Base-by-base conservation (phyloP, 1,284 basidiomycete species). In the Wolfiporia cocos region DNA sequence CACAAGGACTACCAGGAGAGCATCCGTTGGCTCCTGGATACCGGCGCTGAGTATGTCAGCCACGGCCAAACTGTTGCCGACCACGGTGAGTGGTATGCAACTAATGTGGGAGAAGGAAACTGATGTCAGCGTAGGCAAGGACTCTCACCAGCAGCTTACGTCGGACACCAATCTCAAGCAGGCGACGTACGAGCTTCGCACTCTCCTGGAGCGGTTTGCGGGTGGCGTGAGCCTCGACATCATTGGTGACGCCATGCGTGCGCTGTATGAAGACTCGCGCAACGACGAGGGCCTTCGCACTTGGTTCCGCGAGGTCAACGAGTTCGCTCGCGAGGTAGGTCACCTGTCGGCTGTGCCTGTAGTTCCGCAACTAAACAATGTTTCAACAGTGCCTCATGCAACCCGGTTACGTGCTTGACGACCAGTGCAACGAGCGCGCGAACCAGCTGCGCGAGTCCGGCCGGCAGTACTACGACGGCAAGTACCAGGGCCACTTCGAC, bases 171-270 rank as follows among this genome's bases (percentile, higher is more conserved):
- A 68, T 12, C 67, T 92, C 50, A 68, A 74, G 40, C 62, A 69
- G 11, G 73, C 86, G 3, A 69, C 75, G 24, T 49, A 59, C 34
- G 81, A 92, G 58, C 74, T 95, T 32, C 78, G 88, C 43, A 81
- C 78, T 2, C 72, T 98, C n/a, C 76, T 96, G 44, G 92, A 97
- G 67, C 83, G 94, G 32, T 95, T 97, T 62, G 93, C 94, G 31
- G 86, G 93, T 58, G 78, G 77, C 49, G 53, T 76, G 53, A 73
- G 70, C 43, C 66, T 92, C 63, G 70, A 86, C 50, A 66, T 74
- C 33, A 78, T 95, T 47, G 69, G 86, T 38, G 74, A 88, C 51
- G 76, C 91, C 9, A 69, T 87, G 44, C 73, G 85, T 59, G 76
- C 74, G 18, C 70, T 98, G 35, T 86, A 85, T 55, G 73, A 82